Evolutionary conservation across 2,329 filamentous ascomycete genomes (phyloP), one percentile per base, ranked within the genome.

Genomic region (Hypocreales sp.): DNA sequence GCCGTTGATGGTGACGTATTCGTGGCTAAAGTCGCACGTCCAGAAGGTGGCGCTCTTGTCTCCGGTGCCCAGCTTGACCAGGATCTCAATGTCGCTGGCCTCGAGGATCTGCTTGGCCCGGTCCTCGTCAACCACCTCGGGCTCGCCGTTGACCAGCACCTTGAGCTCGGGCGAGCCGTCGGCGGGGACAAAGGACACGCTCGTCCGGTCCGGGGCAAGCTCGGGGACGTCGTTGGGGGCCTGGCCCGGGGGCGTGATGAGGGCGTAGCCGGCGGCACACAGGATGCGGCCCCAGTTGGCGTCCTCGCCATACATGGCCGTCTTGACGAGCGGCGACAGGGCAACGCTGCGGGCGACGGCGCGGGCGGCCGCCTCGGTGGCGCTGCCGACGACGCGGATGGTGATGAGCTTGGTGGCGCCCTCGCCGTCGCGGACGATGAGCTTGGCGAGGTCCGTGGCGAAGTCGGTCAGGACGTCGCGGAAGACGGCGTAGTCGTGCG

Each of bases 271-370:
- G 5, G 86, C 84, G 1, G 90, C 87, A 51, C 90, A 95, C 16
- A 95, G 67, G 35, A 98, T 92, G 29, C 90, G 83, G 19, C 90
- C 90, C 90, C 90, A 98, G 61, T 98, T 98, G 12, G 90, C 90
- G 49, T 98, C 90, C 50, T 84, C 83, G 38, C 90, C 90, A 53
- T 98, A 98, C 22, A 98, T 64, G 0, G 90, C 90, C 0, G 90
- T 98, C 64, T 98, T 98, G 41, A 98, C 90, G 9, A 98, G 71
- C 7, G 90, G 83, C 1, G 84, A 93, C 27, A 78, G 73, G 11
- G 90, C 86, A 47, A 98, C 94, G 25, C 81, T 78, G 35, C 77
- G 79, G 8, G 86, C 90, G 34, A 94, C 76, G 45, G 75, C 69
- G 30, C 80, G 73, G 2, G 83, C 86, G 25, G 73, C 77, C 25